These are phyloP conservation scores for Medicago truncatula DNA, from an alignment of 306 rosid genomes.

Conservation along the genomic window DNA sequence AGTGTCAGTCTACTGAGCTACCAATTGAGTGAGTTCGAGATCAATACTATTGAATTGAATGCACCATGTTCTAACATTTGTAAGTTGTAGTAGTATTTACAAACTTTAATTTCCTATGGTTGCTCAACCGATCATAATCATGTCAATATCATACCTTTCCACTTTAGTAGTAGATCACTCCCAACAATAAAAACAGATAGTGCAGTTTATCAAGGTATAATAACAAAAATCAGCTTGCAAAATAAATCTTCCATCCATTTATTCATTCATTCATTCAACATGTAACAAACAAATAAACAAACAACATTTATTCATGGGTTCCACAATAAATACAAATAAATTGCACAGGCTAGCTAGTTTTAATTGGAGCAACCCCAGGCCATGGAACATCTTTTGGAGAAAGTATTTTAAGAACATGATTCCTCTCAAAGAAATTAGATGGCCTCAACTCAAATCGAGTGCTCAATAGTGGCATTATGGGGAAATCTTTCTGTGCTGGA, in stretches of 20 bases:
- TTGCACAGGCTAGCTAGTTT: not conserved
- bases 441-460: constrained; percentile 57
- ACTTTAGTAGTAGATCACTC: too few species aligned
- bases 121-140: too few species aligned
- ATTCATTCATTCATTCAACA: not conserved
- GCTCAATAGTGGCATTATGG: constrained; percentile 61
- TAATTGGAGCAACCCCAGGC: constrained; percentile 23
- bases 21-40: too few species aligned
- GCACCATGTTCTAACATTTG: too few species aligned
- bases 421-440: constrained; percentile 63
- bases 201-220: too few species aligned
- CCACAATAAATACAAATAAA: not conserved
- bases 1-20: too few species aligned
- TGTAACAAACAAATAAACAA: not conserved
- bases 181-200: too few species aligned
- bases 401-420: constrained; percentile 56
- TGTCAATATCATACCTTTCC: too few species aligned
- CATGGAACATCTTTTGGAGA: constrained; percentile 9
- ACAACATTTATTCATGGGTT: not conserved
- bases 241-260: not conserved
- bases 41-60: too few species aligned
- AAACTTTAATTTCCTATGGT: too few species aligned
- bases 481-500: constrained; percentile 68
- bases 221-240: not conserved
- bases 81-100: too few species aligned